Percentiles rank a stretch among this genome's conserved stretches.
Conservation (phyloP, 768 basidiomycete genomes). For the Suillus decipiens region DNA sequence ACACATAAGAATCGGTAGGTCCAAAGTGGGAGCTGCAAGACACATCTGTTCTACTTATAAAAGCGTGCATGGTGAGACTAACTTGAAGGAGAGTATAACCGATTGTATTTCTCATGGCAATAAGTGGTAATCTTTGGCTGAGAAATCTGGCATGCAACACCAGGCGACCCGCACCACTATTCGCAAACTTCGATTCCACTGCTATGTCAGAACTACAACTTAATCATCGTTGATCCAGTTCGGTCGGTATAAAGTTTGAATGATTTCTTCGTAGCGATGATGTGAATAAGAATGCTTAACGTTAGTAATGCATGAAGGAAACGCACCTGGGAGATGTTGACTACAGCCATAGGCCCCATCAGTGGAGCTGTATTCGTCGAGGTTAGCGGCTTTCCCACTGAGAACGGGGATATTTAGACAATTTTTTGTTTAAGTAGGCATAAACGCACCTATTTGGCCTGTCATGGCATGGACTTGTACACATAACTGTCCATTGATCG, state of each 20-base stretch:
- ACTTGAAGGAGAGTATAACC: too few relatives aligned
- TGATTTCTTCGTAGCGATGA: not conserved
- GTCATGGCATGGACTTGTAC: not conserved
- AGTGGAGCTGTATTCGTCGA: not conserved
- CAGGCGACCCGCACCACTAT: too few relatives aligned
- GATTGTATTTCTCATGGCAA: too few relatives aligned
- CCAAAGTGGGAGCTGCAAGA: too few relatives aligned
- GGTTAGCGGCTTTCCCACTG: not conserved
- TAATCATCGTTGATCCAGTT: not conserved
- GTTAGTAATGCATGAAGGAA: not conserved
- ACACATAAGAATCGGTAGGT: too few relatives aligned
- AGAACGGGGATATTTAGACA: not conserved
- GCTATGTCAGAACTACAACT: too few relatives aligned
- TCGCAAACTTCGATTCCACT: too few relatives aligned
- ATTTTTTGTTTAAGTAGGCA: not conserved
- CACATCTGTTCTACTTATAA: too few relatives aligned
- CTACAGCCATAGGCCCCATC: not conserved
- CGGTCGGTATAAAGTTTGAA: not conserved
- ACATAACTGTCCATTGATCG: not conserved
- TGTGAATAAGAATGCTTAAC: not conserved
- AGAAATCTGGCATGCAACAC: too few relatives aligned
- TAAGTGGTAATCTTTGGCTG: too few relatives aligned
- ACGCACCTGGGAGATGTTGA: not conserved
- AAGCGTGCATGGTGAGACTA: too few relatives aligned
- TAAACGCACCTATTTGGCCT: not conserved